Conservation (phyloP, 1,284 basidiomycete species). For the Cryptococcus sp. region DNA sequence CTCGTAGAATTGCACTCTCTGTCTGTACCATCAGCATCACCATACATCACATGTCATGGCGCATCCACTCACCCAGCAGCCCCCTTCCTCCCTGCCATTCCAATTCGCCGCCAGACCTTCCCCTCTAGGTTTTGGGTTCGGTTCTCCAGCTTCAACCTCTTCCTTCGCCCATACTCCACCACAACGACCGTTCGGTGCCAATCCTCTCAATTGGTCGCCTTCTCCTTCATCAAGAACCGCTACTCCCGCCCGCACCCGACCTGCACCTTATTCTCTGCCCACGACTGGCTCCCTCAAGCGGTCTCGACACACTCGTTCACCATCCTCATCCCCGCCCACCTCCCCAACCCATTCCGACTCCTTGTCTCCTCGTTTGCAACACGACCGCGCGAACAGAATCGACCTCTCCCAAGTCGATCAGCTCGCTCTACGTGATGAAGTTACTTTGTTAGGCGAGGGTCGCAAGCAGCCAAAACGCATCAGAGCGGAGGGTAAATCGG, state of each 20-base stretch:
- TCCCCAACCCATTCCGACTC: slow-evolving; percentile 18
- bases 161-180: neutral
- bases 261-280: neutral
- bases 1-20: neutral
- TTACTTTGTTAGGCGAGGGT: slow-evolving; percentile 13
- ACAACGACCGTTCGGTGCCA: too few relatives aligned
- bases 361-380: slow-evolving; percentile 3
- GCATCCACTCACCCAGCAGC: slow-evolving; percentile 48
- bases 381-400: slow-evolving; percentile 4
- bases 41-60: slow-evolving; percentile 31
- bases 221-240: too few relatives aligned
- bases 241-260: neutral
- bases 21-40: too few relatives aligned
- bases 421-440: slow-evolving; percentile 23
- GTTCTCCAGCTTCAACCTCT: slow-evolving; percentile 18
- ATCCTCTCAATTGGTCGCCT: too few relatives aligned
- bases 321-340: slow-evolving; percentile 31
- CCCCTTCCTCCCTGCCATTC: slow-evolving; percentile 43
- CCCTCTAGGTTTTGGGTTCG: slow-evolving; percentile 45
- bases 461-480: slow-evolving; percentile 27
- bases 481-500: slow-evolving; percentile 5
- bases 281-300: slow-evolving; percentile 16
- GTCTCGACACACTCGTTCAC: slow-evolving; percentile 27
- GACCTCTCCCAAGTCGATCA: slow-evolving; percentile 19
- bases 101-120: slow-evolving; percentile 41